phyloP scores from a whole-genome alignment of 2,329 filamentous ascomycete genomes.

The Aspergillus arachidicola region DNA sequence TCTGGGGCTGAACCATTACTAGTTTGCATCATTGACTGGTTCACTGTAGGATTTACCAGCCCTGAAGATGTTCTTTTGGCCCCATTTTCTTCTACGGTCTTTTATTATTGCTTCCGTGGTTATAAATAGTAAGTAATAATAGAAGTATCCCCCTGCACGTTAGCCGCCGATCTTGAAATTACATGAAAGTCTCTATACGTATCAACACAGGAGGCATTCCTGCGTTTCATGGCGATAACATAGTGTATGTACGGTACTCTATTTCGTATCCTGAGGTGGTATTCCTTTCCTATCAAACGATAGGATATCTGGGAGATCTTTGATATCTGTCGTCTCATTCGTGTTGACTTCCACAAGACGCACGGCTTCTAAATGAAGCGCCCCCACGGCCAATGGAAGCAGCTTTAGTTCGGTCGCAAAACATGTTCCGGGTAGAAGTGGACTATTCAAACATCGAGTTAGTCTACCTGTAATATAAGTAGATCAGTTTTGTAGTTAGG shows the following conservation, averaged over 20 bases:
- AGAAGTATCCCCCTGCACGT: background rate
- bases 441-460: constrained; percentile 37
- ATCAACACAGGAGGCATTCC: background rate
- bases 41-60: background rate
- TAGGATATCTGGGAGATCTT: constrained; percentile 60
- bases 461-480: constrained; percentile 2
- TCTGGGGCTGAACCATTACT: background rate
- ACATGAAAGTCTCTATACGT: background rate
- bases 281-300: constrained; percentile 32
- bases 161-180: background rate
- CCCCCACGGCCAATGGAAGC: constrained; percentile 53
- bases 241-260: background rate
- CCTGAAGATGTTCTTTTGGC: background rate
- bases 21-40: background rate
- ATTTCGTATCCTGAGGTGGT: background rate
- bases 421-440: constrained; percentile 57
- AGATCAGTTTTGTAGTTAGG: background rate
- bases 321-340: constrained; percentile 58
- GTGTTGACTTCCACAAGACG: constrained; percentile 59
- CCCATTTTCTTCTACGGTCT: background rate
- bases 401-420: constrained; percentile 60
- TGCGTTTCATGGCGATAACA: background rate
- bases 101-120: background rate
- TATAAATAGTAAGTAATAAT: background rate
- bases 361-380: constrained; percentile 56